These are phyloP conservation scores for Magnusiomyces magnusii DNA, from an alignment of 1,139 yeast species.

Conservation along the genomic window DNA sequence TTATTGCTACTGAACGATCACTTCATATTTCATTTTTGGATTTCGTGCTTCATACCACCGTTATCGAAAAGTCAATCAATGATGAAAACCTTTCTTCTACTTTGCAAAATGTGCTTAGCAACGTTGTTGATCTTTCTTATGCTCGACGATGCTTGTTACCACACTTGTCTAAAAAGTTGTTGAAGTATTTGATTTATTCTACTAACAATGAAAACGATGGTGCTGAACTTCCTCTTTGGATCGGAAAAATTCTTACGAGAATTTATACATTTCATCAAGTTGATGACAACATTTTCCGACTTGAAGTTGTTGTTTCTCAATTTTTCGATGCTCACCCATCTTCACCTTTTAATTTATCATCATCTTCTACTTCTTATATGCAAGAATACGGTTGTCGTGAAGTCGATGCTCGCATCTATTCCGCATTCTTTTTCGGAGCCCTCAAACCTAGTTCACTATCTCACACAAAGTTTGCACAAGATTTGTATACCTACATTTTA, in stretches of 20 bases:
- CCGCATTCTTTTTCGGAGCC: conserved; percentile 28
- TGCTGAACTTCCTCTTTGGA: conserved; percentile 38
- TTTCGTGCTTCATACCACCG: conserved; percentile 35
- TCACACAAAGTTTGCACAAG: conserved; percentile 38
- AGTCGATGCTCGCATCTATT: conserved; percentile 43
- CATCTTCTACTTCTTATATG: conserved; percentile 38
- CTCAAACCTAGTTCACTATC: conserved; percentile 35
- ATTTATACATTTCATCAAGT: conserved; percentile 47
- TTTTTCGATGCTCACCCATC: conserved; percentile 38
- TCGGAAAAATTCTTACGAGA: conserved; percentile 45
- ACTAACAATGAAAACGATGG: conserved; percentile 11
- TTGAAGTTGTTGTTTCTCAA: conserved; percentile 51
- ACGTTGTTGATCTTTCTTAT: conserved; percentile 37
- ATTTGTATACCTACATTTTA: conserved; percentile 40
- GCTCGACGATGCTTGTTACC: conserved; percentile 71
- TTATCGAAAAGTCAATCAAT: conserved; percentile 25
- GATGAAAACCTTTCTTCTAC: conserved; percentile 14
- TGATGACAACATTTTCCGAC: conserved; percentile 47
- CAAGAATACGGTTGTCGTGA: conserved; percentile 56
- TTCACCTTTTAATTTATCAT: conserved; percentile 8
- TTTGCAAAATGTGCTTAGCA: conserved; percentile 24
- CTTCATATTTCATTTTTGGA: conserved; percentile 53
- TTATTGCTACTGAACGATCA: conserved; percentile 56
- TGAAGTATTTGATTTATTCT: conserved; percentile 37
- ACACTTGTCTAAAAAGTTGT: conserved; percentile 41